Base-by-base conservation (phyloP, 768 basidiomycete genomes). In the Solioccasus polychromus region DNA sequence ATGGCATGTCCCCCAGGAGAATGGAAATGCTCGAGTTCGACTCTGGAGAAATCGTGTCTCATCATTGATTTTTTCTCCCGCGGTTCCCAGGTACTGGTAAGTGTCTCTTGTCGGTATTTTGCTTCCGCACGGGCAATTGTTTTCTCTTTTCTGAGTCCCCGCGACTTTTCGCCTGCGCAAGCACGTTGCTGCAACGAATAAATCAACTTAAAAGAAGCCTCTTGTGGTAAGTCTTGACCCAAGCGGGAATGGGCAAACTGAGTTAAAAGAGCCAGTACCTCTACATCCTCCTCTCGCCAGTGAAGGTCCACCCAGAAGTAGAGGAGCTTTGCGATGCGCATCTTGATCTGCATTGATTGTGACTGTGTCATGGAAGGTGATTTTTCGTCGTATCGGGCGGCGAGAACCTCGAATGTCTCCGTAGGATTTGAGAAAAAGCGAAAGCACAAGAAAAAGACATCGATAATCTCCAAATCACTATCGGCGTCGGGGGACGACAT, bases 271-370 rank as follows among this genome's bases (percentile, higher is more conserved):
- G 38, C 28, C 3, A 75, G 62, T 4, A 71, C 65, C 0, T 51
- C 54, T 43, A 59, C 48, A 45, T 90, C 88, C 4, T 65, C 59
- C 1, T 69, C 65, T 28, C 73, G 69, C 86, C 87, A 91, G 57
- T 86, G 76, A 29, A 71, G 64, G 46, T 83, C 76, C n/a, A 88
- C 70, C 88, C 88, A 91, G n/a, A 74, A 68, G 53, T 79, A 74
- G 45, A 89, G 55, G 19, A 83, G 54, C 55, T 79, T 79, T 36
- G 75, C 77, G 15, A 88, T 72, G n/a, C 80, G 72, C 42, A 80
- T 64, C 41, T 79, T 80, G 28, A 82, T 68, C 12, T 74, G 73
- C 23, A 71, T 64, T 6, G 73, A 69, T 47, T 79, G 73, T 20
- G 68, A 55, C 52, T 67, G 56, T 47, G 58, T 69, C 62, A 77